These are phyloP conservation scores for Tylopilus sp. DNA, from an alignment of 768 basidiomycete species.

Conservation along the genomic window DNA sequence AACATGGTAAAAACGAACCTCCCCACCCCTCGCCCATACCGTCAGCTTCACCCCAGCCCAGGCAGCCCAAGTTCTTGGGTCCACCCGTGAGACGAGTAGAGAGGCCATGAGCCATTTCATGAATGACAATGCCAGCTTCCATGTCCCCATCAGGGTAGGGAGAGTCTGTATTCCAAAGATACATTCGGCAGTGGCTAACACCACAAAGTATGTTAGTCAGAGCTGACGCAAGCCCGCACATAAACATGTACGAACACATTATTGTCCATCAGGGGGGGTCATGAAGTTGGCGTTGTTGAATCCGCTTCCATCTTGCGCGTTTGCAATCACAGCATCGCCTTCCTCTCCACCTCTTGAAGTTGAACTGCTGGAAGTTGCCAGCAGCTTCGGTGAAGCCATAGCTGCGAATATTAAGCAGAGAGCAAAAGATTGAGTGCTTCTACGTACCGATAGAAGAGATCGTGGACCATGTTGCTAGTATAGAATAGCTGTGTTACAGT, in stretches of 20 bases:
- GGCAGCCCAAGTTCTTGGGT: conserved; percentile 86
- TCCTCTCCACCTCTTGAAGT: conserved; percentile 89
- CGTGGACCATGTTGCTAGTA: conserved; percentile 77
- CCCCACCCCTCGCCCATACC: conserved; percentile 99
- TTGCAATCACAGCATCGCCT: conserved; percentile 87
- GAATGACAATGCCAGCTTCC: conserved; percentile 96
- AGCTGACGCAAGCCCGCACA: not conserved
- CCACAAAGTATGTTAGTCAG: not conserved
- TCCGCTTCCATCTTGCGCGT: conserved; percentile 93
- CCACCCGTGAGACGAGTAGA: conserved; percentile 95
- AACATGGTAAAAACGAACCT: conserved; percentile 35
- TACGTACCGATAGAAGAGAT: conserved; percentile 68
- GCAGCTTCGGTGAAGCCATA: conserved; percentile 90
- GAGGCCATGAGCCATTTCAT: conserved; percentile 84
- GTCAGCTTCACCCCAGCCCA: conserved; percentile 94
- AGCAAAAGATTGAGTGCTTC: not conserved
- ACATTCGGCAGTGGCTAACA: conserved; percentile 81
- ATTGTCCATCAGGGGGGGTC: conserved; percentile 79
- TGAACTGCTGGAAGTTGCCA: conserved; percentile 98
- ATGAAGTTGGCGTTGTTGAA: conserved; percentile 93
- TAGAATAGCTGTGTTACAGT: conserved; percentile 90
- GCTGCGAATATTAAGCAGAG: conserved; percentile 33
- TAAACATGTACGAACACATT: conserved; percentile 49
- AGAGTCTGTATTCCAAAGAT: conserved; percentile 87
- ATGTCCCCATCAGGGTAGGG: conserved; percentile 95